phyloP scores from a whole-genome alignment of 495 filamentous ascomycete genomes.

The Penicillium salamii region DNA sequence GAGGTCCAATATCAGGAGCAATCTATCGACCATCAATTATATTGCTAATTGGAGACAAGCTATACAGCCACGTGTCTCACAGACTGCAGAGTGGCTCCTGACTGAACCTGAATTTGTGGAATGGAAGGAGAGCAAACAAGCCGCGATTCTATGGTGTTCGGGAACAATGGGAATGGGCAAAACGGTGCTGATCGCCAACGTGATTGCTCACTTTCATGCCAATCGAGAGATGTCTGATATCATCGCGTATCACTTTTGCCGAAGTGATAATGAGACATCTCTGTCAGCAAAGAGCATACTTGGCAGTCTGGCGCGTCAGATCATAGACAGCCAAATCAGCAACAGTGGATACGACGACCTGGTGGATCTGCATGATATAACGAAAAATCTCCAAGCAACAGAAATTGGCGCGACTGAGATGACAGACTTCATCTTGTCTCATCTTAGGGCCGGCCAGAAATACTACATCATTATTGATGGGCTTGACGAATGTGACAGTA shows the following conservation, averaged over 20 bases:
- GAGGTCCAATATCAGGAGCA: background rate
- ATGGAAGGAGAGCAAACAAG: background rate
- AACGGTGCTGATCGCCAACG: conserved; percentile 23
- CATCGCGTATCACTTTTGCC: conserved; percentile 18
- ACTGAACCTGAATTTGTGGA: background rate
- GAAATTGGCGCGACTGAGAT: conserved; percentile 1
- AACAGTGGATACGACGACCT: too few species aligned
- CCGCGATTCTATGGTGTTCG: conserved; percentile 22
- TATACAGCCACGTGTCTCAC: background rate
- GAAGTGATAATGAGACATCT: conserved; percentile 14
- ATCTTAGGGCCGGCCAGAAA: background rate
- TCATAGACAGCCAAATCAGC: conserved; percentile 11
- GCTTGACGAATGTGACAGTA: background rate
- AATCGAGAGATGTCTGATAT: conserved; percentile 1
- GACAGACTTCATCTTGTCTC: background rate
- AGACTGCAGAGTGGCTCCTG: conserved; percentile 9
- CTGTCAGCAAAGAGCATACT: conserved; percentile 19
- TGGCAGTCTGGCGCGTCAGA: conserved; percentile 16
- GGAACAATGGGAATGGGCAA: conserved; percentile 31
- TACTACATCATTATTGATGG: conserved; percentile 2
- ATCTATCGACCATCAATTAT: conserved; percentile 7
- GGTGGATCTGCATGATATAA: too few species aligned
- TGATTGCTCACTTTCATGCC: conserved; percentile 12
- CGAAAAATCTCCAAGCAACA: too few species aligned
- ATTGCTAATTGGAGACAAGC: conserved; percentile 1